phyloP scores from a whole-genome alignment of 331 rosid genomes.

The Rhamnella rubrinervis region DNA sequence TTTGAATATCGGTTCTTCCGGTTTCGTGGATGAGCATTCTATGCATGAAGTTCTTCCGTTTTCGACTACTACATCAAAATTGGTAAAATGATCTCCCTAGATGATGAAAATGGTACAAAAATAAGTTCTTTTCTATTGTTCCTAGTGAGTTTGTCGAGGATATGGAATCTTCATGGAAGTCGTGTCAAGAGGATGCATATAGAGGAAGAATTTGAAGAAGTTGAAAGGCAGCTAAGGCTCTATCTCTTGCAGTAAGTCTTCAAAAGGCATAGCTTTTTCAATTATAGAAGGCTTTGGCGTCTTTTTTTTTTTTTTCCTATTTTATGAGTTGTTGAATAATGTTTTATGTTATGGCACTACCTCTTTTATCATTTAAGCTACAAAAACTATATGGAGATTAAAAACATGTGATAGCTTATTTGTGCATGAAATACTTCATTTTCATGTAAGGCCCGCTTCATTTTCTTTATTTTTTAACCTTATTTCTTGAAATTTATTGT shows the following conservation, averaged over 20 bases:
- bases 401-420: too few species aligned
- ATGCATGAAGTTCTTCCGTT: slow-evolving; percentile 18
- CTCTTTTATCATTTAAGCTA: too few species aligned
- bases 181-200: slow-evolving; percentile 87
- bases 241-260: slow-evolving; percentile 68
- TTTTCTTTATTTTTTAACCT: too few species aligned
- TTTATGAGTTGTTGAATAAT: too few species aligned
- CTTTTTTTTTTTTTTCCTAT: too few species aligned
- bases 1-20: slow-evolving; percentile 13
- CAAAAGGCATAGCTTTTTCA: slow-evolving; percentile 8
- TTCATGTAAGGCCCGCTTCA: too few species aligned
- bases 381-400: too few species aligned
- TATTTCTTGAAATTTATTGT: too few species aligned
- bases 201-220: too few species aligned
- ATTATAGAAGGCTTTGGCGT: too few species aligned
- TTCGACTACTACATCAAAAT: slow-evolving; percentile 57
- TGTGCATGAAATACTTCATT: too few species aligned
- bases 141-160: slow-evolving; percentile 84
- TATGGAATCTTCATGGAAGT: slow-evolving; percentile 89
- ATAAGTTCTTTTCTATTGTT: slow-evolving; percentile 59
- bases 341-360: too few species aligned
- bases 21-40: slow-evolving; percentile 4
- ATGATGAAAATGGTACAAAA: slow-evolving; percentile 65
- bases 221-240: slow-evolving; percentile 73
- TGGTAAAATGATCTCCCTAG: slow-evolving; percentile 62